Conservation (phyloP, 2,329 filamentous ascomycete species). For the Colletotrichum sp. region DNA sequence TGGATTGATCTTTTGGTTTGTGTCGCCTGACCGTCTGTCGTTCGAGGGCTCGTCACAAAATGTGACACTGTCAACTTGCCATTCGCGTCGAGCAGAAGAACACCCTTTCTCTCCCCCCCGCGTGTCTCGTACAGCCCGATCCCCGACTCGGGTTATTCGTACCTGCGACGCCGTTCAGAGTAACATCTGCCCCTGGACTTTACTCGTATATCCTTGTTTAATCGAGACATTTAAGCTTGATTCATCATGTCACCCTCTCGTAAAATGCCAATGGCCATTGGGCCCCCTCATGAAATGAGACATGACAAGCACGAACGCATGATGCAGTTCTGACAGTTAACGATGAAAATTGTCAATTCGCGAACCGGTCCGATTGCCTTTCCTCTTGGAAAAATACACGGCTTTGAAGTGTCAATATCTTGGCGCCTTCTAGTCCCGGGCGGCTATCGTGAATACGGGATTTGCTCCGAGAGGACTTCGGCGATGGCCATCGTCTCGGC, state of each 20-base stretch:
- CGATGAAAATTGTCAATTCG: background rate
- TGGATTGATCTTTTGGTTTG: background rate
- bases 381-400: background rate
- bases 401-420: background rate
- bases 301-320: background rate
- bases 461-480: background rate
- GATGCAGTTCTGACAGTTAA: background rate
- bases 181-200: background rate
- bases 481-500: background rate
- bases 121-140: background rate
- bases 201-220: background rate
- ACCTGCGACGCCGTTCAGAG: background rate
- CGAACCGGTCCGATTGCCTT: background rate
- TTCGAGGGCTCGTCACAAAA: background rate
- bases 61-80: background rate
- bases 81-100: background rate
- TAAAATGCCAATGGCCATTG: background rate
- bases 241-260: background rate
- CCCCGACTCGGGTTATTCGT: background rate
- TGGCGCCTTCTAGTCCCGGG: background rate
- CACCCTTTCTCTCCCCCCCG: background rate
- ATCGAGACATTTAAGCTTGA: background rate
- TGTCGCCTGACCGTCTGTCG: background rate
- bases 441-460: background rate
- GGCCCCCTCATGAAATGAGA: background rate